Evolutionary conservation across 169 alveolate species (phyloP).

Genomic region (Plasmodium gonderi): DNA sequence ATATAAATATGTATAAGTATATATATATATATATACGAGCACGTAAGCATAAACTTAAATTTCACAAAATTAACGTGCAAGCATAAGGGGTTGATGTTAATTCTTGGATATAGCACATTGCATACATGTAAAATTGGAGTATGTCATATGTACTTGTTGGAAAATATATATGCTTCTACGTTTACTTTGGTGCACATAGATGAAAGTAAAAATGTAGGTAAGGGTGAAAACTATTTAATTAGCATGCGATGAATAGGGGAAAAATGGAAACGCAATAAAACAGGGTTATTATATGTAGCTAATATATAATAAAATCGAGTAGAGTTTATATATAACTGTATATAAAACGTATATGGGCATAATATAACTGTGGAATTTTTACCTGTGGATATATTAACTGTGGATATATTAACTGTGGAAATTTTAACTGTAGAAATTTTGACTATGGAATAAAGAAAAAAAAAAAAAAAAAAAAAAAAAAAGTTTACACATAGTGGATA

Average conservation of each 20-base stretch:
- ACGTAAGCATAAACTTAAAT: constrained; percentile 5
- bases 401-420: no score
- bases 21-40: neutral
- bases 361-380: no score
- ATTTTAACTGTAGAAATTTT: no score
- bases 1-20: neutral
- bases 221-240: neutral
- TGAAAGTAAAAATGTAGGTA: neutral
- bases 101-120: constrained; percentile 15
- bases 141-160: neutral
- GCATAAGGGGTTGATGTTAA: constrained; percentile 15
- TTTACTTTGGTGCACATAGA: neutral
- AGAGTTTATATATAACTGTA: no score
- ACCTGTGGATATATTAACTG: no score
- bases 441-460: neutral
- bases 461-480: neutral
- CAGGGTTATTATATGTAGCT: neutral
- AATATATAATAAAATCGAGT: neutral
- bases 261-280: neutral
- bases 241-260: neutral
- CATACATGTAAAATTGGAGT: neutral
- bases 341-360: no score
- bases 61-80: constrained; percentile 43
- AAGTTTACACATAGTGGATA: neutral
- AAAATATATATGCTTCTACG: neutral